Percentiles rank a stretch among this genome's conserved stretches.
Evolutionary conservation across 2,329 filamentous ascomycete species (phyloP).

Genomic region (Lachnellula occidentalis): DNA sequence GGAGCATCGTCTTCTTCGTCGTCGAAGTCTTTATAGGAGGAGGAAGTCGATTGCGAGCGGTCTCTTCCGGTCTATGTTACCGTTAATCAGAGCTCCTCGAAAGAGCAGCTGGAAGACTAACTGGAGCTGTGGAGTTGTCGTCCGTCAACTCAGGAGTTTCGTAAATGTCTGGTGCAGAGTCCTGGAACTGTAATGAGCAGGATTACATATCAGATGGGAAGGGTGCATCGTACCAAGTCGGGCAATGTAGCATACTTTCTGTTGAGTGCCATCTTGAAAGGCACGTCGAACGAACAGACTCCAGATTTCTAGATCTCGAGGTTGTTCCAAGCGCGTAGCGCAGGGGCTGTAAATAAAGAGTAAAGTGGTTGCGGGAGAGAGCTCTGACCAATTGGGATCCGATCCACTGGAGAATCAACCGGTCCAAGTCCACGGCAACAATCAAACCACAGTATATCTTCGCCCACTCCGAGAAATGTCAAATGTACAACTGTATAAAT

Average conservation of each 20-base stretch:
- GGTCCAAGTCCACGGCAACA: not conserved
- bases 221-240: constrained; percentile 55
- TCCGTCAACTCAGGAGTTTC: constrained; percentile 92
- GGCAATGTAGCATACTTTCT: constrained; percentile 79
- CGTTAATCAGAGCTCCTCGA: constrained; percentile 3
- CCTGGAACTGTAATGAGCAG: constrained; percentile 44
- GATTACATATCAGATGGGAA: not conserved
- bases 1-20: constrained; percentile 57
- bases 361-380: not conserved
- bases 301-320: not conserved
- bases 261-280: constrained; percentile 59
- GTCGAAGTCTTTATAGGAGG: constrained; percentile 54
- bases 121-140: constrained; percentile 78
- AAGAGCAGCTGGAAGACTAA: constrained; percentile 37
- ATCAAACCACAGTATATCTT: not conserved
- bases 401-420: not conserved
- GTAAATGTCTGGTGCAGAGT: constrained; percentile 91
- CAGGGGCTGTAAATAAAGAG: not conserved
- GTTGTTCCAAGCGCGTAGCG: not conserved
- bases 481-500: not conserved
- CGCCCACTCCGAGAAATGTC: not conserved
- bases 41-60: constrained; percentile 48
- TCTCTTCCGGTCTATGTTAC: constrained; percentile 36
- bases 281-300: not conserved
- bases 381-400: constrained; percentile 2